Conservation (phyloP, 1,139 yeast species). For the Suhomyces coccinellae region DNA sequence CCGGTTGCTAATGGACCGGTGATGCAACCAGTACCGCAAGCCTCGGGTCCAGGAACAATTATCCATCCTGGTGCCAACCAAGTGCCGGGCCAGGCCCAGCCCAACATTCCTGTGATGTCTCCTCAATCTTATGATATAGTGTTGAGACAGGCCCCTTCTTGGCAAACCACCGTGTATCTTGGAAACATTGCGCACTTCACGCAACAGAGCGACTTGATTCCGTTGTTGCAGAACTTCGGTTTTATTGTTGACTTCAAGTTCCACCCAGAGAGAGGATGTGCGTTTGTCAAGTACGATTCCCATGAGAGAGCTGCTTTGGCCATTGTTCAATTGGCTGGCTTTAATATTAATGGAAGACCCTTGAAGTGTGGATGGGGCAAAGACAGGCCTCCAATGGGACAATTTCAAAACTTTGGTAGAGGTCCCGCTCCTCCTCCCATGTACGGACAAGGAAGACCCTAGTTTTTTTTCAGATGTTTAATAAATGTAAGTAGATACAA, state of each 20-base stretch:
- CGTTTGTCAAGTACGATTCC: conserved; percentile 81
- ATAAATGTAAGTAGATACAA: conserved; percentile 2
- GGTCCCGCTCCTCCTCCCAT: conserved; percentile 16
- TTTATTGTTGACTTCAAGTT: conserved; percentile 78
- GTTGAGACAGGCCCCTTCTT: conserved; percentile 72
- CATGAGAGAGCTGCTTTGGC: conserved; percentile 91
- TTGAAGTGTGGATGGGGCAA: conserved; percentile 90
- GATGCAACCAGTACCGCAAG: conserved; percentile 4
- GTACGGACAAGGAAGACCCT: conserved; percentile 6
- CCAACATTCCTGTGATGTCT: conserved; percentile 34
- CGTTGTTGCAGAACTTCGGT: conserved; percentile 79
- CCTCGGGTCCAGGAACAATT: neutral
- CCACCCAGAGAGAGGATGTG: conserved; percentile 80
- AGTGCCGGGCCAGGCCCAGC: conserved; percentile 8
- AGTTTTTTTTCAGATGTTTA: conserved; percentile 3
- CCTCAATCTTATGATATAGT: conserved; percentile 70
- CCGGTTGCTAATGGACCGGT: conserved; percentile 1
- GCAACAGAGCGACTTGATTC: conserved; percentile 69
- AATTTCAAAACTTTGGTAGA: conserved; percentile 35
- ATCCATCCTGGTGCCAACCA: conserved; percentile 1
- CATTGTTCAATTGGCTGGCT: conserved; percentile 78
- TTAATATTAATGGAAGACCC: conserved; percentile 73
- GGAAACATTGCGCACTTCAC: conserved; percentile 83
- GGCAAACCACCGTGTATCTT: conserved; percentile 87
- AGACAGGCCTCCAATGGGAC: conserved; percentile 49